Percentiles rank a stretch among this genome's conserved stretches.
Evolutionary conservation across 2,329 filamentous ascomycete genomes (phyloP).

Genomic region (Talaromyces sp.): DNA sequence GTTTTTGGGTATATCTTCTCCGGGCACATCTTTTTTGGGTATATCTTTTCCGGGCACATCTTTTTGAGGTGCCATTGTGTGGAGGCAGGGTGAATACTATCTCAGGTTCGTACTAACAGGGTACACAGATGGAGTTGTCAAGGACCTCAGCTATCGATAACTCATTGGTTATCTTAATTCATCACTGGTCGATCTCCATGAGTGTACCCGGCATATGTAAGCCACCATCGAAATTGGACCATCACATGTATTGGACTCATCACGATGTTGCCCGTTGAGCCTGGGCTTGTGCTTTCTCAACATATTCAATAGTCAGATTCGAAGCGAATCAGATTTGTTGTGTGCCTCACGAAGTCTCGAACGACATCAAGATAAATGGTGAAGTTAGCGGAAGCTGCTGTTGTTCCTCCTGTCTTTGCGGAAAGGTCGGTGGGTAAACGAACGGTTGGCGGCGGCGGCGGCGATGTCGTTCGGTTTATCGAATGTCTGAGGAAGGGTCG

Average conservation of each 20-base stretch:
- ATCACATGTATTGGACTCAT: not conserved
- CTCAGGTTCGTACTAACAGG: not conserved
- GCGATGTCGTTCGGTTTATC: not conserved
- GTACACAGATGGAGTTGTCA: not conserved
- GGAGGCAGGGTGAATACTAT: not conserved
- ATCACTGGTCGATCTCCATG: not conserved
- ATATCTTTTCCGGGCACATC: not conserved
- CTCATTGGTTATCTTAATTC: not conserved
- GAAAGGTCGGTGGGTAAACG: no score
- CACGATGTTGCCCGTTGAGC: not conserved
- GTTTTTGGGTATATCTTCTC: not conserved
- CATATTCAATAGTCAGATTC: not conserved
- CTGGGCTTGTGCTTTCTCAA: not conserved
- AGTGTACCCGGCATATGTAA: not conserved
- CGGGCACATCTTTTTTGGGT: not conserved
- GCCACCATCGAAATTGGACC: not conserved
- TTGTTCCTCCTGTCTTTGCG: not conserved
- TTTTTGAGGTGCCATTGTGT: not conserved
- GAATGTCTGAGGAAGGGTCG: not conserved
- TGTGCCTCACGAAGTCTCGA: not conserved
- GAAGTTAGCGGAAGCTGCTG: not conserved
- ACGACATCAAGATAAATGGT: not conserved
- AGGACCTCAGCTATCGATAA: not conserved
- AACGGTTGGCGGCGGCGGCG: not conserved
- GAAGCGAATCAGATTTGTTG: not conserved